Conservation (phyloP, 1,284 basidiomycete genomes). For the Cryptococcus jaspeensis region DNA sequence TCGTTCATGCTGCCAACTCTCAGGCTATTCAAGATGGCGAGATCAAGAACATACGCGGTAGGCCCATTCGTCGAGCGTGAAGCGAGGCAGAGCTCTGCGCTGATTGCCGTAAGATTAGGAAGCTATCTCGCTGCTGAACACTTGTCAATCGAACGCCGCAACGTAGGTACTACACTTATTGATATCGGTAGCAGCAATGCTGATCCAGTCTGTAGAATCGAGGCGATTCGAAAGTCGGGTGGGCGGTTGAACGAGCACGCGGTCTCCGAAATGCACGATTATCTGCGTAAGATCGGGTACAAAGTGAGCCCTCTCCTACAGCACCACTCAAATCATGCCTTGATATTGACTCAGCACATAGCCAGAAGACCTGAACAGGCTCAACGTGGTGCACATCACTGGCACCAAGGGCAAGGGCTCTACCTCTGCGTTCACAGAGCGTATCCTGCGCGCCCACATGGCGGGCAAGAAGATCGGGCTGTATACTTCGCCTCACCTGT, state of each 20-base stretch:
- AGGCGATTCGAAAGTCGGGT: slow-evolving; percentile 76
- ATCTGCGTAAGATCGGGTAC: slow-evolving; percentile 84
- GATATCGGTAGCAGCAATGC: not conserved
- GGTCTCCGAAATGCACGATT: slow-evolving; percentile 88
- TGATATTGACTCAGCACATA: slow-evolving; percentile 37
- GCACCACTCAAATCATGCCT: not conserved
- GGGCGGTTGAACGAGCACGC: slow-evolving; percentile 67
- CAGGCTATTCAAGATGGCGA: slow-evolving; percentile 29
- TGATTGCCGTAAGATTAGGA: slow-evolving; percentile 52
- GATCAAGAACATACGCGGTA: slow-evolving; percentile 32
- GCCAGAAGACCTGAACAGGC: slow-evolving; percentile 76
- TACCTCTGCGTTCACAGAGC: slow-evolving; percentile 84
- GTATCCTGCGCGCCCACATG: slow-evolving; percentile 42
- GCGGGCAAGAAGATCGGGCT: slow-evolving; percentile 57
- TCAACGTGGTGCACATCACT: slow-evolving; percentile 95
- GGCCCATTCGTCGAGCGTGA: not conserved
- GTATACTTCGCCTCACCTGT: slow-evolving; percentile 95
- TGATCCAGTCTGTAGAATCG: slow-evolving; percentile 55
- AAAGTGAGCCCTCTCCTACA: slow-evolving; percentile 57
- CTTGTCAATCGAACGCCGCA: slow-evolving; percentile 91
- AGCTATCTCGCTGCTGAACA: slow-evolving; percentile 84
- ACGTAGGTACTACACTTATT: slow-evolving; percentile 46
- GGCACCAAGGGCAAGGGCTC: slow-evolving; percentile 99
- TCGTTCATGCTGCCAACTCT: slow-evolving; percentile 31
- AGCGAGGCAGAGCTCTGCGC: not conserved